A percentile compares a stretch with the other conserved stretches of the same genome.
phyloP scores from a whole-genome alignment of 106 monocot genomes.

The Amphibolis antarctica region DNA sequence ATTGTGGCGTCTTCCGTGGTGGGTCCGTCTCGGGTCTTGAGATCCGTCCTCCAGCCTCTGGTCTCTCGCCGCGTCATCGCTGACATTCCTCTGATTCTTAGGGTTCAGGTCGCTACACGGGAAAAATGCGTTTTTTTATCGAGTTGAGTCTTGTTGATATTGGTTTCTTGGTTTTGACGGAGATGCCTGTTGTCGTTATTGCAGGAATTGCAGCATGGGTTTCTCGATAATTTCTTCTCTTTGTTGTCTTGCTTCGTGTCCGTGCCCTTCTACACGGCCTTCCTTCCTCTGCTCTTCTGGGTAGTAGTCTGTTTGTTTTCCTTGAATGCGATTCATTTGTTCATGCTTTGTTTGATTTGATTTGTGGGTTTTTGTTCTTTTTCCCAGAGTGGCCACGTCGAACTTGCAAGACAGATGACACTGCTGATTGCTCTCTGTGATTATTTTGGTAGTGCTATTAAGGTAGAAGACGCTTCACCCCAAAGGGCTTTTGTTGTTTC shows the following conservation, averaged over 20 bases:
- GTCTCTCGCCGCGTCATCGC: slow-evolving; percentile 47
- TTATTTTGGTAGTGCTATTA: slow-evolving; percentile 67
- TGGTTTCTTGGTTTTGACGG: neutral
- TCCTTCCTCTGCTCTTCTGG: slow-evolving; percentile 89
- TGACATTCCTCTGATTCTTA: slow-evolving; percentile 37
- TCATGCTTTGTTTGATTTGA: neutral
- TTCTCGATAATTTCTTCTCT: slow-evolving; percentile 69
- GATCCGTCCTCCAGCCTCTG: slow-evolving; percentile 64
- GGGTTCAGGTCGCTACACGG: slow-evolving; percentile 55
- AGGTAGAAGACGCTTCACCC: slow-evolving; percentile 31
- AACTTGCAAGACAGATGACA: slow-evolving; percentile 70
- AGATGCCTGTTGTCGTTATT: neutral
- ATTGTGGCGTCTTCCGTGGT: slow-evolving; percentile 38
- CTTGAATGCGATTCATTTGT: neutral
- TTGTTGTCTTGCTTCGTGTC: slow-evolving; percentile 74
- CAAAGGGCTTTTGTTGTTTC: neutral
- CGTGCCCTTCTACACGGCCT: slow-evolving; percentile 90
- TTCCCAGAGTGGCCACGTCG: slow-evolving; percentile 75
- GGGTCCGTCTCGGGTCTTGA: slow-evolving; percentile 35
- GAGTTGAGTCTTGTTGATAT: neutral
- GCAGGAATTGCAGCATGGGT: slow-evolving; percentile 40
- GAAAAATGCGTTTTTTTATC: too few species aligned
- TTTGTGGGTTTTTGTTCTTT: neutral
- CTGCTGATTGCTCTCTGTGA: slow-evolving; percentile 85
- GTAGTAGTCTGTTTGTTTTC: slow-evolving; percentile 21